Evolutionary conservation across 345 rosid genomes (phyloP).

Genomic region (Lepidium africanum): DNA sequence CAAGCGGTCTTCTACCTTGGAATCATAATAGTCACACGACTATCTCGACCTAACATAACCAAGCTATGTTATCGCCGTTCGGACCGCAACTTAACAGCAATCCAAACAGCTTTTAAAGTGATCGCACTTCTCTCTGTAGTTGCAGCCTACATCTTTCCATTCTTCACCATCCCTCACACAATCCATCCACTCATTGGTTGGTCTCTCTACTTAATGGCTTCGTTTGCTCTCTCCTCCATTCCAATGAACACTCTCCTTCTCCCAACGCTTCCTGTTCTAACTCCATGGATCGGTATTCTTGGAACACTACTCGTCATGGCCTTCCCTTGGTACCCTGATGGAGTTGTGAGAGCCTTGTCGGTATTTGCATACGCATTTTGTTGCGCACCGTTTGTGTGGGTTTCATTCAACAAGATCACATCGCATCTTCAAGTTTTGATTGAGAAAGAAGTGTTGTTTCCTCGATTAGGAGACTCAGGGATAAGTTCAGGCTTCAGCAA

Average conservation of each 20-base stretch:
- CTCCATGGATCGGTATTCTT: conserved; percentile 57
- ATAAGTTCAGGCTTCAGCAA: conserved; percentile 42
- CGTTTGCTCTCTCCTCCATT: conserved; percentile 57
- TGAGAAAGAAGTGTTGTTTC: conserved; percentile 75
- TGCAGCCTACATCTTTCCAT: conserved; percentile 68
- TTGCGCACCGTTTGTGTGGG: conserved; percentile 69
- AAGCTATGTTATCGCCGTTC: conserved; percentile 73
- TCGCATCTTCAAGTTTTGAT: conserved; percentile 56
- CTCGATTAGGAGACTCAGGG: conserved; percentile 52
- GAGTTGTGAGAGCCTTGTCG: conserved; percentile 62
- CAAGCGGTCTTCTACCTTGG: conserved; percentile 59
- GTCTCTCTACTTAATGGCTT: conserved; percentile 69
- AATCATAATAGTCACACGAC: conserved; percentile 53
- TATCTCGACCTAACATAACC: conserved; percentile 71
- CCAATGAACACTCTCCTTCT: conserved; percentile 62
- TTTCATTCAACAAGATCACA: conserved; percentile 42
- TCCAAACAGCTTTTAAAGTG: conserved; percentile 55
- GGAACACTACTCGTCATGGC: conserved; percentile 85
- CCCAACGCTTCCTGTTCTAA: conserved; percentile 52
- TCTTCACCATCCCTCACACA: conserved; percentile 79
- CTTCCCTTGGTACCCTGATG: conserved; percentile 67
- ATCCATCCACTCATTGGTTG: conserved; percentile 81
- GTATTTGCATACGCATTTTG: conserved; percentile 74
- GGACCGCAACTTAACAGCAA: conserved; percentile 48
- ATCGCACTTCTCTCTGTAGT: conserved; percentile 68